A percentile compares a stretch with the other conserved stretches of the same genome.
phyloP scores from a whole-genome alignment of 805 yeast genomes.

The Candida vartiovaarae region DNA sequence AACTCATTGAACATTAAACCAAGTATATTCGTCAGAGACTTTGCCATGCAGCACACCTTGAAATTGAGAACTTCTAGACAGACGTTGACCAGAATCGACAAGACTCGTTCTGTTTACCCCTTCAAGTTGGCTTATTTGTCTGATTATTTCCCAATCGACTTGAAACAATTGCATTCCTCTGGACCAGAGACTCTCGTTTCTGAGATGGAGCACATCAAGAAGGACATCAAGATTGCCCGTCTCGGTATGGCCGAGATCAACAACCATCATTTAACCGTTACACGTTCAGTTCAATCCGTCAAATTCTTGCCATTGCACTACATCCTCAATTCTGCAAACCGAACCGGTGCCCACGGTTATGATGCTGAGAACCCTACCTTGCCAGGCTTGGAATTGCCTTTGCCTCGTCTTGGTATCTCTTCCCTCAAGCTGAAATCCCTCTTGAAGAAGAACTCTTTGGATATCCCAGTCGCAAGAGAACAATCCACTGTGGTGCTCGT shows the following conservation, averaged over 20 bases:
- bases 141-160: slow-evolving; percentile 50
- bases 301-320: slow-evolving; percentile 66
- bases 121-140: slow-evolving; percentile 77
- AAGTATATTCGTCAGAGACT: slow-evolving; percentile 78
- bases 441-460: slow-evolving; percentile 42
- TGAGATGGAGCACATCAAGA: slow-evolving; percentile 36
- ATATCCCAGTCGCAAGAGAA: slow-evolving; percentile 68
- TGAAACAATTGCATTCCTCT: slow-evolving; percentile 25
- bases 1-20: slow-evolving; percentile 51
- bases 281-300: slow-evolving; percentile 66
- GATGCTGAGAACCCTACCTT: slow-evolving; percentile 60
- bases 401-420: slow-evolving; percentile 67
- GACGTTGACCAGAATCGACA: slow-evolving; percentile 64
- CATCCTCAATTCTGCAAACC: slow-evolving; percentile 55
- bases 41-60: slow-evolving; percentile 70
- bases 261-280: slow-evolving; percentile 71
- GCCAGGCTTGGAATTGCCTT: slow-evolving; percentile 70
- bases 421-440: slow-evolving; percentile 61
- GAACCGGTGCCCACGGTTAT: slow-evolving; percentile 59
- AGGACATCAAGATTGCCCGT: slow-evolving; percentile 54
- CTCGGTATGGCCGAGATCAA: slow-evolving; percentile 75
- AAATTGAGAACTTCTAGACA: slow-evolving; percentile 70
- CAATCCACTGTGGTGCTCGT: slow-evolving; percentile 65
- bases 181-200: slow-evolving; percentile 24
- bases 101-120: slow-evolving; percentile 78